phyloP scores from a whole-genome alignment of 192 early-diverging fungal species.

The Thamnidium elegans region DNA sequence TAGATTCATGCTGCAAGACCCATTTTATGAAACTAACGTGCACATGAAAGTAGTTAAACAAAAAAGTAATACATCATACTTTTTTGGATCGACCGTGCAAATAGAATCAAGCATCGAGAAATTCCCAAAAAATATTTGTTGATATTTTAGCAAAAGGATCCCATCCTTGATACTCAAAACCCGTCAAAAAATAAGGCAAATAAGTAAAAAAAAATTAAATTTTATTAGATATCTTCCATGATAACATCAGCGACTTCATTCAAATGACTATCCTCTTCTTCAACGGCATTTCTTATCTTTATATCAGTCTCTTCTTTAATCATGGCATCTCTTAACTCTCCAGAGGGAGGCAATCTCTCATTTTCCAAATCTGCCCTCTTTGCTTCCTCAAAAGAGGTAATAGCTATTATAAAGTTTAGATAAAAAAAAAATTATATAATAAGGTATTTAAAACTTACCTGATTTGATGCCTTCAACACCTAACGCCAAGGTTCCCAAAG shows the following conservation, averaged over 20 bases:
- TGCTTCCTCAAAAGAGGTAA: conserved; percentile 91
- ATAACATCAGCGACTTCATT: conserved; percentile 35
- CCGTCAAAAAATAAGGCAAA: no score
- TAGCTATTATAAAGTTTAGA: conserved; percentile 48
- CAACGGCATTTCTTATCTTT: conserved; percentile 34
- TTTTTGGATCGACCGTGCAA: no score
- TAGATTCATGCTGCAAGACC: no score
- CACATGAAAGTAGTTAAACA: no score
- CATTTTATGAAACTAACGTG: no score
- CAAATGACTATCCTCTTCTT: conserved; percentile 30
- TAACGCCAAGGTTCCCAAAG: conserved; percentile 80
- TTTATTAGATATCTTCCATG: conserved; percentile 9
- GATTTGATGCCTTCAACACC: conserved; percentile 92
- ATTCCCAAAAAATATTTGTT: no score
- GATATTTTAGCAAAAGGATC: no score
- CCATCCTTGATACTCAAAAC: no score
- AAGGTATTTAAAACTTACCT: conserved; percentile 42
- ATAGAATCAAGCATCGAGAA: no score
- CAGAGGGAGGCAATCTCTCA: conserved; percentile 84
- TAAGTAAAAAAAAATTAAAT: no score
- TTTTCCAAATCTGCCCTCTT: conserved; percentile 89
- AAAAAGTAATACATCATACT: no score
- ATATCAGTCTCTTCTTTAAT: conserved; percentile 33
- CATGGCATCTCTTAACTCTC: conserved; percentile 44
- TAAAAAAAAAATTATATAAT: not conserved